Conservation (phyloP, 148 eudicot species). For the Vaccinium myrtillus region DNA sequence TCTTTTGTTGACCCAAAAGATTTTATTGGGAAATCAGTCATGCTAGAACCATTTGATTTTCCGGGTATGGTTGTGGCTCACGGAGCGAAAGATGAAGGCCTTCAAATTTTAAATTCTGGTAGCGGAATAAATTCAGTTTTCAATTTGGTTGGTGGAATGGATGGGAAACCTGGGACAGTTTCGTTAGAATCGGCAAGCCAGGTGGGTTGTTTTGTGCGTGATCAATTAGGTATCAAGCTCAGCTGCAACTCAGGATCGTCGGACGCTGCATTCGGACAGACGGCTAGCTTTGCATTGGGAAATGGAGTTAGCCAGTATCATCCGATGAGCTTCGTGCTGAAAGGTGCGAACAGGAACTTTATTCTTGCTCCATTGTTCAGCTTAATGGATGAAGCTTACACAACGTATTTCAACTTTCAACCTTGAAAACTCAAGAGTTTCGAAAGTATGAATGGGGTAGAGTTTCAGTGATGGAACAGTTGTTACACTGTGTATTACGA, state of each 20-base stretch:
- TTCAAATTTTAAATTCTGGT: slow-evolving; percentile 24
- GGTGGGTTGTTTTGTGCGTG: slow-evolving; percentile 59
- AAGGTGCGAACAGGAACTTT: slow-evolving; percentile 62
- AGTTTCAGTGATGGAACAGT: not conserved
- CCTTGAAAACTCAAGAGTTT: slow-evolving; percentile 3
- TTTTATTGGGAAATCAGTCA: slow-evolving; percentile 48
- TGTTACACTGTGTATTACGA: too few species aligned
- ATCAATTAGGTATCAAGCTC: slow-evolving; percentile 35
- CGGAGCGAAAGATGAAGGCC: slow-evolving; percentile 39
- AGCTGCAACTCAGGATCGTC: slow-evolving; percentile 37
- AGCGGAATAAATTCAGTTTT: slow-evolving; percentile 26
- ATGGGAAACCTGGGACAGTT: slow-evolving; percentile 48
- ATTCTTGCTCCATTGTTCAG: slow-evolving; percentile 64
- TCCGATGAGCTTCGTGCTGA: slow-evolving; percentile 80
- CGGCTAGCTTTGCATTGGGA: slow-evolving; percentile 47
- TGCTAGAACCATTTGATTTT: slow-evolving; percentile 65
- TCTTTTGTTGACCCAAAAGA: slow-evolving; percentile 16
- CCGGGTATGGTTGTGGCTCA: slow-evolving; percentile 62
- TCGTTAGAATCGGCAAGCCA: slow-evolving; percentile 52
- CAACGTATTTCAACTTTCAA: slow-evolving; percentile 61
- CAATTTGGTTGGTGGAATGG: slow-evolving; percentile 49
- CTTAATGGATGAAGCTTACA: slow-evolving; percentile 73
- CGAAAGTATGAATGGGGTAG: too few species aligned
- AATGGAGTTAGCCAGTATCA: slow-evolving; percentile 57
- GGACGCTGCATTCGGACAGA: slow-evolving; percentile 31